Conservation (phyloP, 2,329 filamentous ascomycete genomes). For the Aspergillus japonicus region DNA sequence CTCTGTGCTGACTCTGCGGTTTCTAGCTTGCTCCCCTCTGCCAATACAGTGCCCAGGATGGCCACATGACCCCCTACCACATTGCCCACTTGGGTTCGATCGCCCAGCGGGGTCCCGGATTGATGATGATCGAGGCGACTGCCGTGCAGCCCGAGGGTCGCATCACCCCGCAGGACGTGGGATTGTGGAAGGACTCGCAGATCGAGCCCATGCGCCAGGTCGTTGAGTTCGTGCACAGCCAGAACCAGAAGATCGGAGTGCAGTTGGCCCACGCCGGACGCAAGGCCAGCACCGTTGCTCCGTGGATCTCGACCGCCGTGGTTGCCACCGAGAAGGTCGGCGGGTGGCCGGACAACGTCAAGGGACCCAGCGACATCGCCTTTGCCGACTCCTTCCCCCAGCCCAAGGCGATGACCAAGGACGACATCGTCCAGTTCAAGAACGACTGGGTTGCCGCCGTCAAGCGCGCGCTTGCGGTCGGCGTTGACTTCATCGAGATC, state of each 20-base stretch:
- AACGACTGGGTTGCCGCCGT: conserved; percentile 60
- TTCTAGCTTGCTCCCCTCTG: conserved; percentile 59
- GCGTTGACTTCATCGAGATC: conserved; percentile 76
- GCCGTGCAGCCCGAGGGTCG: conserved; percentile 72
- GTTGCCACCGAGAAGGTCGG: conserved; percentile 51
- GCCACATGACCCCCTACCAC: conserved; percentile 78
- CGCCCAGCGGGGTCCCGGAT: conserved; percentile 69
- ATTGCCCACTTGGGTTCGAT: conserved; percentile 79
- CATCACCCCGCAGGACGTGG: conserved; percentile 63
- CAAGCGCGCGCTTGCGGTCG: conserved; percentile 63
- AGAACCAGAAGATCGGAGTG: conserved; percentile 72
- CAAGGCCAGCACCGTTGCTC: conserved; percentile 59
- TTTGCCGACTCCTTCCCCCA: conserved; percentile 61
- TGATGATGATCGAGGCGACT: conserved; percentile 77
- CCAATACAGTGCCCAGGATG: conserved; percentile 66
- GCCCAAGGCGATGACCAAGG: conserved; percentile 66
- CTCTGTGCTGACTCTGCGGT: background rate
- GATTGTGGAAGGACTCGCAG: conserved; percentile 83
- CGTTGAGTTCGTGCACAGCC: conserved; percentile 75
- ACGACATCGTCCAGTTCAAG: conserved; percentile 67
- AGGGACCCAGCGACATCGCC: conserved; percentile 58
- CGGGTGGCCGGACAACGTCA: conserved; percentile 56
- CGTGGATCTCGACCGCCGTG: conserved; percentile 39
- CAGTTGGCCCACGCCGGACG: conserved; percentile 79
- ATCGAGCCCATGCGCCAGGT: conserved; percentile 66